phyloP scores from a whole-genome alignment of 2,329 filamentous ascomycete species.

The Teratosphaeria viscida region DNA sequence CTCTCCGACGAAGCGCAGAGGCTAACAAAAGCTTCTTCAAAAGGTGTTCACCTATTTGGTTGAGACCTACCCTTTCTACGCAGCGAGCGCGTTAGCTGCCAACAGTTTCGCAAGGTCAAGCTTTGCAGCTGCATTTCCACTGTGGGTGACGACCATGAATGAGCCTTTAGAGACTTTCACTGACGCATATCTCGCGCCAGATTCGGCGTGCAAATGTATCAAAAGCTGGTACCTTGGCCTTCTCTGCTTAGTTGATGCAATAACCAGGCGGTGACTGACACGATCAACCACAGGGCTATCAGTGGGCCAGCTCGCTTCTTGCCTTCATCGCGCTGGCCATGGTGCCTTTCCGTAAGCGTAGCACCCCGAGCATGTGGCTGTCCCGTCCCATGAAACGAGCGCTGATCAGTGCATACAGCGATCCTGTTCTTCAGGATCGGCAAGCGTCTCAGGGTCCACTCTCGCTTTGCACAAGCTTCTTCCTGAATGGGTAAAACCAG shows the following conservation, averaged over 20 bases:
- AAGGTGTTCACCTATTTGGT: not conserved
- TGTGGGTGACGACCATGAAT: slow-evolving; percentile 4
- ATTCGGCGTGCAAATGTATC: slow-evolving; percentile 40
- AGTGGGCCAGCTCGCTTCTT: slow-evolving; percentile 40
- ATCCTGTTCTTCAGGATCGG: slow-evolving; percentile 41
- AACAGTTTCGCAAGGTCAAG: slow-evolving; percentile 40
- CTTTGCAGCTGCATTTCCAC: slow-evolving; percentile 38
- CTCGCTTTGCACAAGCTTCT: slow-evolving; percentile 34
- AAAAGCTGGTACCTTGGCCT: slow-evolving; percentile 9
- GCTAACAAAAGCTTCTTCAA: not conserved
- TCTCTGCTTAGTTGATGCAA: too few species aligned
- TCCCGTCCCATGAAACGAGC: slow-evolving; percentile 15
- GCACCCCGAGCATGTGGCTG: not conserved
- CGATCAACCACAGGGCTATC: slow-evolving; percentile 32
- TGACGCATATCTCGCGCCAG: not conserved
- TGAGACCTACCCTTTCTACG: slow-evolving; percentile 35
- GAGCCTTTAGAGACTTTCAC: not conserved
- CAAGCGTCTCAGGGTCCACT: slow-evolving; percentile 37
- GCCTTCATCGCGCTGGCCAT: slow-evolving; percentile 39
- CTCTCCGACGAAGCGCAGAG: not conserved
- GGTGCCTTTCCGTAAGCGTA: slow-evolving; percentile 32
- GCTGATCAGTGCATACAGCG: slow-evolving; percentile 16
- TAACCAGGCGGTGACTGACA: slow-evolving; percentile 33
- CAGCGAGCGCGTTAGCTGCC: slow-evolving; percentile 39
- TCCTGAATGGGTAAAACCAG: slow-evolving; percentile 17